Conservation (phyloP, 306 rosid species). For the Geum urbanum region DNA sequence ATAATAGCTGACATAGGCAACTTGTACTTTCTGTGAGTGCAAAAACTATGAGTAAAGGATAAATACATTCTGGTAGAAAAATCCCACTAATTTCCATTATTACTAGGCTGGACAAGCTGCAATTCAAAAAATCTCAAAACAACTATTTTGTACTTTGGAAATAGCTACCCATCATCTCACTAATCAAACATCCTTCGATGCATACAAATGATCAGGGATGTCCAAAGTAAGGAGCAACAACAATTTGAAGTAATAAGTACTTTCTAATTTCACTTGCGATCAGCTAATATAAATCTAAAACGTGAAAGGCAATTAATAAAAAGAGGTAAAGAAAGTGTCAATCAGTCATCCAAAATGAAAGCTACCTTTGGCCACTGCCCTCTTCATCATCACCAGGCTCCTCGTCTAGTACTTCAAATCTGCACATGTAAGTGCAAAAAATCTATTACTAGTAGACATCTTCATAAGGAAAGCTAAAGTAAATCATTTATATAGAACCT, state of each 20-base stretch:
- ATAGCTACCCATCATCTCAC: background rate
- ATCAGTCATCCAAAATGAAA: constrained; percentile 1
- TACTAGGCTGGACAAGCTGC: background rate
- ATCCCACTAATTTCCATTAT: background rate
- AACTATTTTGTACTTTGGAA: background rate
- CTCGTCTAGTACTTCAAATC: constrained; percentile 94
- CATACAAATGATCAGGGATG: background rate
- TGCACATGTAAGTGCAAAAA: constrained; percentile 26
- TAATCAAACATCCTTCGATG: background rate
- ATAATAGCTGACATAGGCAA: constrained; percentile 79
- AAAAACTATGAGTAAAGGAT: background rate
- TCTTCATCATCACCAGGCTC: constrained; percentile 98
- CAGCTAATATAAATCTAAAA: background rate
- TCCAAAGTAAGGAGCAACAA: background rate
- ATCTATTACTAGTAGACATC: background rate
- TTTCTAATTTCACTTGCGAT: background rate
- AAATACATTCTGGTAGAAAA: no score
- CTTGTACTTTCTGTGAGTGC: constrained; percentile 64
- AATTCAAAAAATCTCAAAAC: background rate
- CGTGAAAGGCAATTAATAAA: background rate
- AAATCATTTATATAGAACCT: background rate
- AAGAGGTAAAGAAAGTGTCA: background rate
- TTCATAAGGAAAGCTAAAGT: background rate
- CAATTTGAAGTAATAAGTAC: background rate
- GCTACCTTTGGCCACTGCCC: constrained; percentile 70